A percentile compares a stretch with the other conserved stretches of the same genome.
These are phyloP conservation scores for Purpureocillium lavendulum DNA, from an alignment of 2,329 filamentous ascomycete genomes.

Conservation along the genomic window DNA sequence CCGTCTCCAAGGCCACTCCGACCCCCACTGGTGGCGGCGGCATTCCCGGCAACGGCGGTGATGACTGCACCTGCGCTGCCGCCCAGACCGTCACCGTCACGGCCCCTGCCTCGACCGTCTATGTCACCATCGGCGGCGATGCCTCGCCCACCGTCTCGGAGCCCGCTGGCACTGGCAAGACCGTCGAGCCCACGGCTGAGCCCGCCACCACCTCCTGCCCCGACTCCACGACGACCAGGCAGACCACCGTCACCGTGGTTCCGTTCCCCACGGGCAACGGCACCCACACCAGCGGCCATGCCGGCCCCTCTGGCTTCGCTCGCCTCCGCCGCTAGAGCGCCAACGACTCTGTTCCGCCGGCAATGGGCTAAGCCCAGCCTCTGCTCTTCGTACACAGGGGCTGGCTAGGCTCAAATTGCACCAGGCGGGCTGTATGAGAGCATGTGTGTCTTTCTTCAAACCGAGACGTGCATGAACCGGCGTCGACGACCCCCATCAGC, in stretches of 20 bases:
- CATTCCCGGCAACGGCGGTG: slow-evolving; percentile 2
- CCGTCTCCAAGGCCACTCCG: background rate
- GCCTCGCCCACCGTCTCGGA: slow-evolving; percentile 11
- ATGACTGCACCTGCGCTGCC: slow-evolving; percentile 8
- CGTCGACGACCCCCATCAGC: too few relatives aligned
- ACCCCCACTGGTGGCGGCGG: slow-evolving; percentile 2
- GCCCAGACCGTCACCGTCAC: slow-evolving; percentile 18
- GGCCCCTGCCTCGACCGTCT: slow-evolving; percentile 24
- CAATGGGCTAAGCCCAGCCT: too few relatives aligned
- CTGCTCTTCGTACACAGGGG: too few relatives aligned
- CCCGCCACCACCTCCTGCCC: slow-evolving; percentile 12
- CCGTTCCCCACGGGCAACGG: slow-evolving; percentile 33
- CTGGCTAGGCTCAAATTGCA: too few relatives aligned
- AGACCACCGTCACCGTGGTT: slow-evolving; percentile 26
- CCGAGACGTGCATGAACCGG: too few relatives aligned
- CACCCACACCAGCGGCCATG: slow-evolving; percentile 21
- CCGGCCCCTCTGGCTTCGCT: slow-evolving; percentile 26
- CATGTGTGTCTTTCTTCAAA: too few relatives aligned
- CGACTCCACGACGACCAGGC: slow-evolving; percentile 12
- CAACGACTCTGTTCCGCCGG: background rate
- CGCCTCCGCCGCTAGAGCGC: slow-evolving; percentile 22
- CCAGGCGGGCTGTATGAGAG: too few relatives aligned
- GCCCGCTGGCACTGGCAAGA: slow-evolving; percentile 13
- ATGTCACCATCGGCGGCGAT: slow-evolving; percentile 21
- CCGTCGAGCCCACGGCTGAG: slow-evolving; percentile 2